These are phyloP conservation scores for Colletotrichum cereale DNA, from an alignment of 2,329 filamentous ascomycete genomes.

Conservation along the genomic window DNA sequence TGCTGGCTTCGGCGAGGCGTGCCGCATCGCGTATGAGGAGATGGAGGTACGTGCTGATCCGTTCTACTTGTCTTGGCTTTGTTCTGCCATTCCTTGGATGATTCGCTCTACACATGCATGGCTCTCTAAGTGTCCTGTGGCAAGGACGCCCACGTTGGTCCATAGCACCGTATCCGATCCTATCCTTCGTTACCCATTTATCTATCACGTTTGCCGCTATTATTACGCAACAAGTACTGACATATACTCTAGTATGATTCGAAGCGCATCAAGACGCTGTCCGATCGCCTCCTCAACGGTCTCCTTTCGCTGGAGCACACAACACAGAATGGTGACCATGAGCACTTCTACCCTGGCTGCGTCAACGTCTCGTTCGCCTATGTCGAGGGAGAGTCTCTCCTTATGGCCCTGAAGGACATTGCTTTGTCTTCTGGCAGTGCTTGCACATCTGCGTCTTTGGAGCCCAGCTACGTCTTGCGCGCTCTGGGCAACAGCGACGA, in stretches of 20 bases:
- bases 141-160: conserved; percentile 69
- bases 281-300: conserved; percentile 84
- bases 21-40: conserved; percentile 89
- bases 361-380: conserved; percentile 99
- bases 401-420: conserved; percentile 99
- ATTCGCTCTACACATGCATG: conserved; percentile 89
- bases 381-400: conserved; percentile 95
- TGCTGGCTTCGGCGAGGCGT: conserved; percentile 96
- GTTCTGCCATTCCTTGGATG: conserved; percentile 57
- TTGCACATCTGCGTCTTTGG: conserved; percentile 95
- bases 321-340: conserved; percentile 85
- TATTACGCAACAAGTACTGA: conserved; percentile 19
- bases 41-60: conserved; percentile 77
- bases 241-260: conserved; percentile 80
- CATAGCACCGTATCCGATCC: conserved; percentile 77
- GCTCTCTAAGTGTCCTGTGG: conserved; percentile 85
- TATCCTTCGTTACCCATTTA: conserved; percentile 15
- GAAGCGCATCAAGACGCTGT: conserved; percentile 85
- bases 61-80: conserved; percentile 34
- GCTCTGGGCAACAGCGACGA: conserved; percentile 97
- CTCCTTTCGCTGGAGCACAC: conserved; percentile 94
- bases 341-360: conserved; percentile 92
- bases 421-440: conserved; percentile 96
- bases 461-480: conserved; percentile 95
- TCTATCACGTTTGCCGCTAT: background rate